phyloP scores from a whole-genome alignment of 192 early-diverging fungal genomes.

The Linnemannia zychae region DNA sequence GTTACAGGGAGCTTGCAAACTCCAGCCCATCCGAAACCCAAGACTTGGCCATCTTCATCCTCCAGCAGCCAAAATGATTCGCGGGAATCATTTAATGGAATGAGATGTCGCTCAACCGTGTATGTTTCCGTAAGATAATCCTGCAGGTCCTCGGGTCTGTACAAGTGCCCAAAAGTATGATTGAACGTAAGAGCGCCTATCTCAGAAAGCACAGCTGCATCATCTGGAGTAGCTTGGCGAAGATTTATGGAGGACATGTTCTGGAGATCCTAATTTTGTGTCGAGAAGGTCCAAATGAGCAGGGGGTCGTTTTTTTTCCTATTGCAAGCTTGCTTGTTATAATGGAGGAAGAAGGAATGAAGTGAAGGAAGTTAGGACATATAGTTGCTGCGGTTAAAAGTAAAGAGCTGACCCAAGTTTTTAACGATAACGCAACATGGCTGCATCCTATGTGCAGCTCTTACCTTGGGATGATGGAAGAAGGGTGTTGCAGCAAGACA shows the following conservation, averaged over 20 bases:
- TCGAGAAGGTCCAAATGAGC: constrained; percentile 15
- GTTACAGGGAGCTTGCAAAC: constrained; percentile 44
- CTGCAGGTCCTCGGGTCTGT: constrained; percentile 24
- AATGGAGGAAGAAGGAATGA: neutral
- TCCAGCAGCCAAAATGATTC: constrained; percentile 51
- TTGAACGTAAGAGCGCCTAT: constrained; percentile 47
- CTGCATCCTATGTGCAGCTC: neutral
- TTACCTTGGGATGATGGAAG: neutral
- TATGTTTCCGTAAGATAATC: constrained; percentile 36
- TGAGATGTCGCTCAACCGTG: constrained; percentile 41
- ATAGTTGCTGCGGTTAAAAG: neutral
- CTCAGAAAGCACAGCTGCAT: constrained; percentile 32
- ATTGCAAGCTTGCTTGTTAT: neutral
- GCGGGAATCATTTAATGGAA: constrained; percentile 20
- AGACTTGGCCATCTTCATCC: constrained; percentile 23
- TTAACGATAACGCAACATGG: neutral
- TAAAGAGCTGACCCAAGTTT: neutral
- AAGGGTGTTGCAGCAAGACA: too few relatives aligned
- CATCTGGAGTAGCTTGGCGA: constrained; percentile 34
- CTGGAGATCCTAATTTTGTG: neutral
- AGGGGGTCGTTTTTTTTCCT: constrained; percentile 9
- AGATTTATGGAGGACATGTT: constrained; percentile 29
- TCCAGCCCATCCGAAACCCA: constrained; percentile 48
- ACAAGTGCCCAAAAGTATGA: constrained; percentile 47
- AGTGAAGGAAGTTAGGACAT: neutral